Conservation (phyloP, 1,139 yeast genomes). For the Zygoascus hellenicus region DNA sequence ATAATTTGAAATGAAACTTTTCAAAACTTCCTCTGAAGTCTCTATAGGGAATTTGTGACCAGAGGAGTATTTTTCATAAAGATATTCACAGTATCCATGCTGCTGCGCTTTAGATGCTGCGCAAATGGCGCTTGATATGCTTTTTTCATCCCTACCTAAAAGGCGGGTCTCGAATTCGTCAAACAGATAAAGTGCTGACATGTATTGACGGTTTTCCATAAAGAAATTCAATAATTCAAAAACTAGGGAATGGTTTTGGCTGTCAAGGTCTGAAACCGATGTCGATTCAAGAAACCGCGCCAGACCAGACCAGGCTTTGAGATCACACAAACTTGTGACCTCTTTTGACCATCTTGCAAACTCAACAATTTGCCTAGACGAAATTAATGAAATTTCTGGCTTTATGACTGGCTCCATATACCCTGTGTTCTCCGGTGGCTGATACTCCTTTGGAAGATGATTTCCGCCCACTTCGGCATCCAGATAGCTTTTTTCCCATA, state of each 20-base stretch:
- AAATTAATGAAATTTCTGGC: no score
- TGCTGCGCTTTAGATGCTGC: conserved; percentile 18
- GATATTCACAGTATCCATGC: conserved; percentile 19
- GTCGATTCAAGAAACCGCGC: conserved; percentile 6
- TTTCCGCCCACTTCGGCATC: conserved; percentile 4
- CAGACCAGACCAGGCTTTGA: background rate
- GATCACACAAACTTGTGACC: background rate
- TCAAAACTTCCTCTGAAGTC: conserved; percentile 17
- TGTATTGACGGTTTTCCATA: conserved; percentile 11
- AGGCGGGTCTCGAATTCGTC: conserved; percentile 15
- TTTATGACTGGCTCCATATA: no score
- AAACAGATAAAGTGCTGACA: conserved; percentile 19
- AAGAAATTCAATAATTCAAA: conserved; percentile 1
- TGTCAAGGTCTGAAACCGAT: background rate
- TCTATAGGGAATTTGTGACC: conserved; percentile 13
- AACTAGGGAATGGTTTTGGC: background rate
- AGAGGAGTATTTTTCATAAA: conserved; percentile 20
- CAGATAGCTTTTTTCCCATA: conserved; percentile 6
- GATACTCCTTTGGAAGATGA: background rate
- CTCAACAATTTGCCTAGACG: background rate
- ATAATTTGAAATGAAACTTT: conserved; percentile 19
- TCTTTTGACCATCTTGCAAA: conserved; percentile 2
- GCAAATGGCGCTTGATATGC: conserved; percentile 19
- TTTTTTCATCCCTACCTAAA: conserved; percentile 10
- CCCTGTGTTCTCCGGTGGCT: background rate